A percentile compares a stretch with the other conserved stretches of the same genome.
These are phyloP conservation scores for Solanum lycopersicoides DNA, from an alignment of 257 asterid species.

Conservation along the genomic window DNA sequence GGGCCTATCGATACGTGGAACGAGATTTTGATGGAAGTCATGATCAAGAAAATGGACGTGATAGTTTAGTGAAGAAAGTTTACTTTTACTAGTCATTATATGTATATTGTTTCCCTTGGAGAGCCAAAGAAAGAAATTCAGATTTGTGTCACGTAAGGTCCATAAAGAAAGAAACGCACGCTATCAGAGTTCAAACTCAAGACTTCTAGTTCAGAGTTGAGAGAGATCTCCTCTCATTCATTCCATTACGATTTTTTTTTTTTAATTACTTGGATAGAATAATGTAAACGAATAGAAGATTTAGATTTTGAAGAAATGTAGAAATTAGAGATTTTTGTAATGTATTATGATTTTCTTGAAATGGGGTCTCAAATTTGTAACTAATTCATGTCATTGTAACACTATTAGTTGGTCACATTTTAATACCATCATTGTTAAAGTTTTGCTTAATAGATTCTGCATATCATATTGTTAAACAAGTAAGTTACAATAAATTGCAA, in stretches of 20 bases:
- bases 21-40: slow-evolving; percentile 41
- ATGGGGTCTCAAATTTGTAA: background rate
- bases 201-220: background rate
- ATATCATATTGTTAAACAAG: background rate
- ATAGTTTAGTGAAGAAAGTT: background rate
- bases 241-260: background rate
- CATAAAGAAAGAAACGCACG: background rate
- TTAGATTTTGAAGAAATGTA: background rate
- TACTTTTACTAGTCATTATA: background rate
- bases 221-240: background rate
- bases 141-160: background rate
- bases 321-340: background rate
- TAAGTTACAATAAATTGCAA: too few species aligned
- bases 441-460: background rate
- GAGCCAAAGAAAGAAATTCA: background rate
- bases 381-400: background rate
- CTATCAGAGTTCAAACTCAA: background rate
- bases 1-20: slow-evolving; percentile 91
- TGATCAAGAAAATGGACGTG: slow-evolving; percentile 26
- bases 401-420: background rate
- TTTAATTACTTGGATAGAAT: background rate
- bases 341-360: background rate
- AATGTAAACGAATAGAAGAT: background rate
- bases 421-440: background rate
- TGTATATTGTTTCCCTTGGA: background rate